A percentile compares a stretch with the other conserved stretches of the same genome.
These are phyloP conservation scores for Clarireedia monteithiana DNA, from an alignment of 2,329 filamentous ascomycete species.

Conservation along the genomic window DNA sequence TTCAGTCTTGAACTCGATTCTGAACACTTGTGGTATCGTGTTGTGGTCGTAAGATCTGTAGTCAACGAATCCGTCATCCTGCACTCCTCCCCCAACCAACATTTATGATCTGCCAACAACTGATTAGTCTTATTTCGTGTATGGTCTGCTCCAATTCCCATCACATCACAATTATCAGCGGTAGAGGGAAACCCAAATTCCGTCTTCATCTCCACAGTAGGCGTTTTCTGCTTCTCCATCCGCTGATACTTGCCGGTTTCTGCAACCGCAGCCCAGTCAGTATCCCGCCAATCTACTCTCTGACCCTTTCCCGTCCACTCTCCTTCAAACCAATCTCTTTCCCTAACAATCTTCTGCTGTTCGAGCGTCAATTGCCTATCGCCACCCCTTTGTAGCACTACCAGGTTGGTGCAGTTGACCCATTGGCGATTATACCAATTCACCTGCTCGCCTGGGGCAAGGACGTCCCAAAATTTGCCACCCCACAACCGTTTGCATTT, in stretches of 20 bases:
- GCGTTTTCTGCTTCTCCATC: too few species aligned
- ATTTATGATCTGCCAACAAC: background rate
- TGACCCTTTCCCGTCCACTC: conserved; percentile 3
- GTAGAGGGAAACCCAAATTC: background rate
- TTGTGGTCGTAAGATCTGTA: background rate
- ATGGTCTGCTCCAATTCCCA: background rate
- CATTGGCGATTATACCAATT: background rate
- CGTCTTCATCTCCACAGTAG: background rate
- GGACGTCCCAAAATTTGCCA: background rate
- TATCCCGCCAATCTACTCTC: conserved; percentile 1
- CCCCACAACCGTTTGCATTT: background rate
- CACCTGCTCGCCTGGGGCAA: background rate
- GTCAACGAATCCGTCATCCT: background rate
- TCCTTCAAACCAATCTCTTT: background rate
- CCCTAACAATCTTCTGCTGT: background rate
- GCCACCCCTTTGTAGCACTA: background rate
- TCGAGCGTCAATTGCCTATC: background rate
- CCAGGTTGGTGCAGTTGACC: conserved; percentile 1
- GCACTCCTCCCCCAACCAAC: background rate
- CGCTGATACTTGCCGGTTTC: background rate
- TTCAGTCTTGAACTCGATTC: too few species aligned
- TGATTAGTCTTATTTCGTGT: background rate
- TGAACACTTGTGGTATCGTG: too few species aligned
- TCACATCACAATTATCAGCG: background rate
- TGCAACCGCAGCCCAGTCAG: conserved; percentile 3